These are phyloP conservation scores for Aspergillus fijiensis DNA, from an alignment of 2,329 filamentous ascomycete genomes.

Conservation along the genomic window DNA sequence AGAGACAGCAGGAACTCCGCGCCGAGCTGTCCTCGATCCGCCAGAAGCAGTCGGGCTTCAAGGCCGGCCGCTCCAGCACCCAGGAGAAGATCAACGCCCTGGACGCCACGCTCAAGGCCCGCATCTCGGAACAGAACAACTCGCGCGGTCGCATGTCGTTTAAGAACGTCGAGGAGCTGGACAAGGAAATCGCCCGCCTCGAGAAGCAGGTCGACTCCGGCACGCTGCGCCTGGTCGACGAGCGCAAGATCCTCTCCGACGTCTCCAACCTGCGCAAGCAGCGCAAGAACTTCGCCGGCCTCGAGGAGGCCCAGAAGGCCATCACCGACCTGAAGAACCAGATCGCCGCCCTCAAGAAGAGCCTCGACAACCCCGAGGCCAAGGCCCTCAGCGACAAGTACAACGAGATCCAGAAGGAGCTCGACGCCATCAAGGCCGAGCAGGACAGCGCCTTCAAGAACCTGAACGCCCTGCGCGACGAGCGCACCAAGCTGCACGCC, in stretches of 20 bases:
- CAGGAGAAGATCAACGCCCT: constrained; percentile 90
- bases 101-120: constrained; percentile 82
- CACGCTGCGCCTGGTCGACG: constrained; percentile 92
- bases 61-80: constrained; percentile 73
- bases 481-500: constrained; percentile 77
- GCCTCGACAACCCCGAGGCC: constrained; percentile 84
- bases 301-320: constrained; percentile 81
- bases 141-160: constrained; percentile 77
- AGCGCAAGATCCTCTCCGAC: constrained; percentile 88
- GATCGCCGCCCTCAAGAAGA: constrained; percentile 85
- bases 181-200: constrained; percentile 75
- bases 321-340: constrained; percentile 86
- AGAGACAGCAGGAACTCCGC: constrained; percentile 83
- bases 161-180: constrained; percentile 85
- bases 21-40: constrained; percentile 80
- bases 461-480: constrained; percentile 78
- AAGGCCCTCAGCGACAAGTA: constrained; percentile 87
- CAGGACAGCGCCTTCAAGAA: constrained; percentile 90
- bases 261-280: constrained; percentile 81
- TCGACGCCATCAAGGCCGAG: constrained; percentile 86
- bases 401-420: constrained; percentile 78
- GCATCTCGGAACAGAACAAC: constrained; percentile 82
- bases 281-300: constrained; percentile 84
- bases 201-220: constrained; percentile 85
- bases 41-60: constrained; percentile 82